Evolutionary conservation across 139 green algal species (phyloP).

Genomic region (Coelastrella sp.): DNA sequence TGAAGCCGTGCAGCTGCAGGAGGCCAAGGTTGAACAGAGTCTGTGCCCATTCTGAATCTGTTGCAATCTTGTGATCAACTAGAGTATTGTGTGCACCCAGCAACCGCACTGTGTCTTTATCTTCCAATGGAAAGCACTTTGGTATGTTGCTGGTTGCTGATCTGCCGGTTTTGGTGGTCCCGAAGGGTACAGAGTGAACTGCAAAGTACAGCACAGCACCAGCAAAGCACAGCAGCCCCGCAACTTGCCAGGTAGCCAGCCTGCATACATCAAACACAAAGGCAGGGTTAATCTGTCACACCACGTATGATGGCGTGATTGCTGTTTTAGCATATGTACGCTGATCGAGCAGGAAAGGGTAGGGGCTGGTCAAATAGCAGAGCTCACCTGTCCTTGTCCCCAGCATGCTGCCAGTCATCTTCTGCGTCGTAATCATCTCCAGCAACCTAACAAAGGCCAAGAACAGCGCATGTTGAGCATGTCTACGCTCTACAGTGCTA

Average conservation of each 20-base stretch:
- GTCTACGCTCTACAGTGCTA: no score
- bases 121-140: conserved; percentile 19
- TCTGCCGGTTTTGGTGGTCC: no score
- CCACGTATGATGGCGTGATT: background rate
- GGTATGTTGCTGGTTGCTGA: background rate
- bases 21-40: conserved; percentile 45
- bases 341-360: no score
- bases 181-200: background rate
- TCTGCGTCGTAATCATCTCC: background rate
- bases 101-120: conserved; percentile 17
- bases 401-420: background rate
- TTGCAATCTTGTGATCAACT: conserved; percentile 16
- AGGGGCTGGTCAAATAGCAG: background rate
- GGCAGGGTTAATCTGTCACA: no score
- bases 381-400: conserved; percentile 3
- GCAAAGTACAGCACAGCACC: background rate
- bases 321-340: background rate
- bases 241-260: conserved; percentile 19
- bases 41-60: background rate
- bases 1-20: conserved; percentile 32
- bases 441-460: no score
- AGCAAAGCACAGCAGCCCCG: background rate
- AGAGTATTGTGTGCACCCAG: conserved; percentile 16
- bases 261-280: background rate
- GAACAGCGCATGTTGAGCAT: no score